Percentiles rank a stretch among this genome's conserved stretches.
Conservation (phyloP, 257 asterid species). For the Solanum lycopersicoides region DNA sequence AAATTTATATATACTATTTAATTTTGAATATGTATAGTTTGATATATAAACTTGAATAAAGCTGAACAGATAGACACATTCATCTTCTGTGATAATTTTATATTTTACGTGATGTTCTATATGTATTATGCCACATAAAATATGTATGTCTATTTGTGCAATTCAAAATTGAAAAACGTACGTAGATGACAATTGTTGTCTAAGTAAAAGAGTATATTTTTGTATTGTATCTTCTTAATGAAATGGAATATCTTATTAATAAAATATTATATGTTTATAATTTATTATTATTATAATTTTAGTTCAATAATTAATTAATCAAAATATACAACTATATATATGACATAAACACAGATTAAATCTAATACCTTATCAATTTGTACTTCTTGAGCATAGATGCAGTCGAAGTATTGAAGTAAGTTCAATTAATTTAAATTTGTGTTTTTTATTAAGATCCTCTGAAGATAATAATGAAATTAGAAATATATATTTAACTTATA, state of each 20-base stretch:
- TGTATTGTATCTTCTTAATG: neutral
- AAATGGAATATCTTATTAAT: neutral
- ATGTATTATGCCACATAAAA: too few relatives aligned
- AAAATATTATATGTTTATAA: neutral
- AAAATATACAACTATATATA: neutral
- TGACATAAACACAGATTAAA: neutral
- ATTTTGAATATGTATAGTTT: too few relatives aligned
- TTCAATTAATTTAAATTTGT: neutral
- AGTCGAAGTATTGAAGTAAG: neutral
- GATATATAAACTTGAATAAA: too few relatives aligned
- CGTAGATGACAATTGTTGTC: too few relatives aligned
- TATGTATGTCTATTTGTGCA: too few relatives aligned
- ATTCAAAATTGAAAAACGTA: rapidly evolving
- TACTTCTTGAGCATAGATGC: neutral
- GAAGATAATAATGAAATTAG: neutral
- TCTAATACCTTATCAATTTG: neutral
- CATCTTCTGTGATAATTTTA: neutral
- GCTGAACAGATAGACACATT: too few relatives aligned
- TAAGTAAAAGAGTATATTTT: too few relatives aligned
- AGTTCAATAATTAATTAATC: neutral
- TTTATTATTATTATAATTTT: neutral
- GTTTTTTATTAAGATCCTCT: too few relatives aligned
- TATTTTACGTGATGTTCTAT: too few relatives aligned
- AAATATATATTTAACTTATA: neutral
- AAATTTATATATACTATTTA: too few relatives aligned